Base-by-base conservation (phyloP, 768 basidiomycete species). In the Omphalotus guepiniiformis region DNA sequence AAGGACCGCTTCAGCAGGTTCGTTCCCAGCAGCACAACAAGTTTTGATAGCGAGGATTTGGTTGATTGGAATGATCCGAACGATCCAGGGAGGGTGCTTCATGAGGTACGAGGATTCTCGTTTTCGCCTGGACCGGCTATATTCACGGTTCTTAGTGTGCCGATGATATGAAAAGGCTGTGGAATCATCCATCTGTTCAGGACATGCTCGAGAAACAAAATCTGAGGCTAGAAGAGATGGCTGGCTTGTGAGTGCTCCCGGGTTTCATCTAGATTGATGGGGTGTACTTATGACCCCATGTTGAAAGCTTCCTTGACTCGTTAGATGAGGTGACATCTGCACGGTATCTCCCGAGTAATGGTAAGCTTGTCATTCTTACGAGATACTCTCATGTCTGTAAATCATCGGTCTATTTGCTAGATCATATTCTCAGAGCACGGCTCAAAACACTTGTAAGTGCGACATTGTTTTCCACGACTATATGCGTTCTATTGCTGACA, bases 381-480 rank as follows among this genome's bases (percentile, higher is more conserved):
- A 15, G 22, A n/a, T 30, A 39, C 47, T 52, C 18, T 45, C n/a
- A 35, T 41, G 7, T 8, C n/a, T 26, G 22, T 25, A 22, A 15
- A 44, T 19, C n/a, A 8, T 8, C 18, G n/a, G 16, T 15, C 16
- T n/a, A n/a, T n/a, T 21, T 21, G 36, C 40, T 41, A 86, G 85
- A 86, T 57, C 84, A 88, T 58, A 81, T 88, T 45, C 72, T 88
- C 22, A 76, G 82, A 4, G 85, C 85, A 4, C 75, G 85, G 12
- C 56, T 88, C 39, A 86, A 85, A 62, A 83, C 82, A 2, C 64
- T 61, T 65, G 75, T 71, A 40, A 6, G 61, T 53, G 25, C 25
- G 7, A 9, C 30, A 9, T 32, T 32, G 8, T n/a, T 48, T 28
- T 22, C 44, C 32, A 42, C 25, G 12, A 23, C 45, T 28, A n/a